Evolutionary conservation across 768 basidiomycete genomes (phyloP), one percentile per base, ranked within the genome.

Genomic region (Termitomyces sp.): DNA sequence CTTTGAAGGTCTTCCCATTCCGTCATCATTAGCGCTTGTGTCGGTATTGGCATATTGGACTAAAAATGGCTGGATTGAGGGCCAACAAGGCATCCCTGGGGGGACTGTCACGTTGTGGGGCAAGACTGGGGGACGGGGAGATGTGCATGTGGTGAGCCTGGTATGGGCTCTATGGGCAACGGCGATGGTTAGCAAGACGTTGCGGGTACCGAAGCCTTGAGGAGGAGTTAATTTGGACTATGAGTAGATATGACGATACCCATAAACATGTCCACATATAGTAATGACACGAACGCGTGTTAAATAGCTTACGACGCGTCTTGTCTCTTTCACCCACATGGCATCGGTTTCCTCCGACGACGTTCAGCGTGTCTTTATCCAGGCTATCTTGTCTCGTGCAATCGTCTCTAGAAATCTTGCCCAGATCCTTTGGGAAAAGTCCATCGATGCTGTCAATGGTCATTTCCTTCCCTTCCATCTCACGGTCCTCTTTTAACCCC

Each of bases 1-100:
- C 79, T 99, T 98, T 72, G 97, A 98, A 76, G 97, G 97, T 5
- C 84, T 99, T 25, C 97, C 97, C 31, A 98, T 99, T 63, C 97
- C 97, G 2, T 92, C 92, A 0, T 91, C 92, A 11, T 82, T 99
- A 50, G 83, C 70, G 11, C 81, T 99, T 59, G 95, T 97, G 60
- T 85, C 77, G 20, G 67, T 91, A 34, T 77, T 98, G 73, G 87
- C 88, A 36, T 90, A 85, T 68, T 96, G 92, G 91, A 84, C 86
- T 45, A 87, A 84, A 66, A 81, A 86, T 54, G 95, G 92, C 12
- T 94, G 91, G 92, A 88, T 94, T 63, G 87, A 84, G 60, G 91
- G 89, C 20, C 83, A 87, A 65, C 75, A 83, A 60, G 93, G 91
- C 12, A 76, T 94, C 65, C 92, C 92, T 15, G 80, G 82, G 67